These are phyloP conservation scores for Leucosporidium yakuticum DNA, from an alignment of 768 basidiomycete genomes.

Conservation along the genomic window DNA sequence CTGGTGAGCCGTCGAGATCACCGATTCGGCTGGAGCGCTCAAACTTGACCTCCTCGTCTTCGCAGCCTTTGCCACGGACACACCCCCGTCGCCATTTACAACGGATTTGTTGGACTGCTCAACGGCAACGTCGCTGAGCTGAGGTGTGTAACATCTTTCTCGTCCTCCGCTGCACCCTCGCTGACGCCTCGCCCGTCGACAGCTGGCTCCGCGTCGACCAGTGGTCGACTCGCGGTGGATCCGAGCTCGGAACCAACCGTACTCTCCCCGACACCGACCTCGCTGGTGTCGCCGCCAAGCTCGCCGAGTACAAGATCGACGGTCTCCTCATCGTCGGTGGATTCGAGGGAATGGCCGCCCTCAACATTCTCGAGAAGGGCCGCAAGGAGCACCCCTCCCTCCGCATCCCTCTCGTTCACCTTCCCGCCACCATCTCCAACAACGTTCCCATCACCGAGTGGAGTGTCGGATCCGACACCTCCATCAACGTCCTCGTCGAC, in stretches of 20 bases:
- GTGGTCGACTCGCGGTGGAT: slow-evolving; percentile 93
- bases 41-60: too few species aligned
- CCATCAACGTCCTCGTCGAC: slow-evolving; percentile 90
- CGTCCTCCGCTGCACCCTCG: background rate
- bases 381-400: slow-evolving; percentile 80
- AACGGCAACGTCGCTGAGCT: slow-evolving; percentile 80
- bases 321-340: slow-evolving; percentile 86
- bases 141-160: slow-evolving; percentile 42
- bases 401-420: slow-evolving; percentile 86
- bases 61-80: slow-evolving; percentile 63
- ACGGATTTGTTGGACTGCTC: slow-evolving; percentile 90
- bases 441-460: slow-evolving; percentile 97
- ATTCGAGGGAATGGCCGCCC: slow-evolving; percentile 83
- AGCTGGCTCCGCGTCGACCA: slow-evolving; percentile 90
- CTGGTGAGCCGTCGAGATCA: slow-evolving; percentile 68
- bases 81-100: slow-evolving; percentile 83
- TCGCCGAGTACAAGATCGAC: slow-evolving; percentile 76
- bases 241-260: slow-evolving; percentile 95
- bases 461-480: slow-evolving; percentile 93
- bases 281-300: slow-evolving; percentile 79
- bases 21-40: too few species aligned
- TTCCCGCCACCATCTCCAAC: slow-evolving; percentile 88
- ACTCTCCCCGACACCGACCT: slow-evolving; percentile 77
- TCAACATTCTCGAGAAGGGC: slow-evolving; percentile 71
- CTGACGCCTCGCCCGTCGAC: background rate